These are phyloP conservation scores for Glonium stellatum DNA, from an alignment of 495 filamentous ascomycete genomes.

Conservation along the genomic window DNA sequence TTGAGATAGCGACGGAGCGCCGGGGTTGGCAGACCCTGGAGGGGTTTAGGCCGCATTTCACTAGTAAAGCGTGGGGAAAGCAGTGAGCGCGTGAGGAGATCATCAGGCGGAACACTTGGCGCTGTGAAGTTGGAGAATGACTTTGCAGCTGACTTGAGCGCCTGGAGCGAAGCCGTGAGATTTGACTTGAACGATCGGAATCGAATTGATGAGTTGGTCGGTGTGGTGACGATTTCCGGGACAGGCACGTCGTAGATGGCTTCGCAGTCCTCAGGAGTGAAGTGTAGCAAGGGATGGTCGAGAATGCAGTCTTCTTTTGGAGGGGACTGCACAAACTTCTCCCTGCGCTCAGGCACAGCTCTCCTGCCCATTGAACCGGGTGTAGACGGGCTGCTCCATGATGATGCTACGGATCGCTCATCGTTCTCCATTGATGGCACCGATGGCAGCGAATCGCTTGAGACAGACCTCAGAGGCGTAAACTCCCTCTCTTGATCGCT, in stretches of 20 bases:
- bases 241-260: slow-evolving; percentile 20
- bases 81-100: slow-evolving; percentile 81
- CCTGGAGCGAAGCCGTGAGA: slow-evolving; percentile 82
- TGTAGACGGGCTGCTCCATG: slow-evolving; percentile 26
- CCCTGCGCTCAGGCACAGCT: slow-evolving; percentile 16
- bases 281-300: slow-evolving; percentile 34
- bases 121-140: slow-evolving; percentile 71
- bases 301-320: slow-evolving; percentile 30
- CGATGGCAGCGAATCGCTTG: slow-evolving; percentile 35
- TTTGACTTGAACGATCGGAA: slow-evolving; percentile 75
- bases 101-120: slow-evolving; percentile 66
- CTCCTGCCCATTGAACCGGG: slow-evolving; percentile 16
- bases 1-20: slow-evolving; percentile 91
- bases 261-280: slow-evolving; percentile 22
- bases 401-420: slow-evolving; percentile 22
- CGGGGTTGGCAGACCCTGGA: slow-evolving; percentile 69
- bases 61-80: slow-evolving; percentile 78
- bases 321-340: slow-evolving; percentile 26
- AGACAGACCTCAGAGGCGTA: slow-evolving; percentile 29
- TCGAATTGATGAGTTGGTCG: slow-evolving; percentile 8
- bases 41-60: slow-evolving; percentile 75
- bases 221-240: slow-evolving; percentile 29
- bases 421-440: slow-evolving; percentile 35
- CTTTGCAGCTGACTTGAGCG: slow-evolving; percentile 75
- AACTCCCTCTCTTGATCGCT: slow-evolving; percentile 22